Conservation (phyloP, 1,284 basidiomycete species). For the Clitocybe nebularis region DNA sequence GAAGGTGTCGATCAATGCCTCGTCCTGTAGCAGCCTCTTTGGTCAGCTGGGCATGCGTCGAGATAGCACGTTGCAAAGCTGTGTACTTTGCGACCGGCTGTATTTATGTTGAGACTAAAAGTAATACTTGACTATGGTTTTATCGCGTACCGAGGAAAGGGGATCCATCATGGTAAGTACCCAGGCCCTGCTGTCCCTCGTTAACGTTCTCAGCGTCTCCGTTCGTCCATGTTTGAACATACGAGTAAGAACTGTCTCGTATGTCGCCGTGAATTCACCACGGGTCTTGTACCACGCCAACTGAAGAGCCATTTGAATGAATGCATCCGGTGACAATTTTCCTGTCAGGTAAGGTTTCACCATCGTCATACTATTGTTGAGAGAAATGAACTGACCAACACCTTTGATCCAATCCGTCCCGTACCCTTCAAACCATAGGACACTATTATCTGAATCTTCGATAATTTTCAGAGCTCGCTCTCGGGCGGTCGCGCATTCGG, state of each 20-base stretch:
- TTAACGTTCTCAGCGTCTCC: conserved; percentile 85
- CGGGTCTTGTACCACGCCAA: conserved; percentile 87
- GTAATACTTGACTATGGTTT: conserved; percentile 1
- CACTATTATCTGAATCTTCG: conserved; percentile 79
- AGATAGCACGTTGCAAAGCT: conserved; percentile 67
- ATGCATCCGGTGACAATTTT: conserved; percentile 84
- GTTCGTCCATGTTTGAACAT: conserved; percentile 89
- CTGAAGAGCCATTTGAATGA: conserved; percentile 91
- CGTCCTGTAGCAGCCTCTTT: conserved; percentile 80
- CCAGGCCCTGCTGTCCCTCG: conserved; percentile 74
- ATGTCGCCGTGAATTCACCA: conserved; percentile 82
- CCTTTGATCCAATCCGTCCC: conserved; percentile 91
- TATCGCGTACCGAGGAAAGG: conserved; percentile 38
- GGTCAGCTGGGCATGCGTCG: conserved; percentile 73
- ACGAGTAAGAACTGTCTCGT: conserved; percentile 94
- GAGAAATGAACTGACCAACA: conserved; percentile 46
- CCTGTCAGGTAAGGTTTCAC: conserved; percentile 33
- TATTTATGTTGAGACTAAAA: conserved; percentile 2
- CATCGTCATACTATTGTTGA: neutral
- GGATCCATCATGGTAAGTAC: conserved; percentile 74
- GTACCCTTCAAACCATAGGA: conserved; percentile 84
- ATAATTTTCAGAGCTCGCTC: conserved; percentile 60
- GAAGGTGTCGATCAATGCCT: conserved; percentile 90
- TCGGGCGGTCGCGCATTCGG: conserved; percentile 61
- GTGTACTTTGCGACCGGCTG: conserved; percentile 44